These are phyloP conservation scores for Coelastrella sp. DNA, from an alignment of 139 green algal genomes.

Conservation along the genomic window DNA sequence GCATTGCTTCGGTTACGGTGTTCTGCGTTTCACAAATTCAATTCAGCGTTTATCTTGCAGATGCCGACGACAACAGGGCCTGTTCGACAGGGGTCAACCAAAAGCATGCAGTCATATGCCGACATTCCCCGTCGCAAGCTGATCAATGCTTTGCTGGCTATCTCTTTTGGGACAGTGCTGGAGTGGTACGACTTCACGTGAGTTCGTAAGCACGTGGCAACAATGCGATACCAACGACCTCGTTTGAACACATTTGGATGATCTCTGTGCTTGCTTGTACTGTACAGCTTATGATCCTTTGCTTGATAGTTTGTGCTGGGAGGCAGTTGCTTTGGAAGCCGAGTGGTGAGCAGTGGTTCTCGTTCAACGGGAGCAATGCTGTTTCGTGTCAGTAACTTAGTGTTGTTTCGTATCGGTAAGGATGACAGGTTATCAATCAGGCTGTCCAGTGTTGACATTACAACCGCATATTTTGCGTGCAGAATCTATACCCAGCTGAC, in stretches of 20 bases:
- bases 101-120: neutral
- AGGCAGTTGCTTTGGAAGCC: no score
- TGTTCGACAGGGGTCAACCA: neutral
- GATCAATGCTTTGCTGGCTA: constrained; percentile 20
- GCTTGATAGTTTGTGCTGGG: neutral
- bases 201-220: neutral
- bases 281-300: no score
- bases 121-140: constrained; percentile 15
- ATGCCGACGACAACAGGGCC: neutral
- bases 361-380: no score
- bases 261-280: neutral
- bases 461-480: neutral
- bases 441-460: neutral
- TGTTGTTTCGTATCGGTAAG: neutral
- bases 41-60: no score
- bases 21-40: no score
- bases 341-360: no score
- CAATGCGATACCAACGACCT: neutral
- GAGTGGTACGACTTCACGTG: constrained; percentile 1
- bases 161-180: constrained; percentile 8
- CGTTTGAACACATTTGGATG: neutral
- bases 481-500: constrained; percentile 24
- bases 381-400: no score
- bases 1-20: no score
- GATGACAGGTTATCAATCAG: neutral